Evolutionary conservation across 2,329 filamentous ascomycete genomes (phyloP).

Genomic region (Hortaea sp.): DNA sequence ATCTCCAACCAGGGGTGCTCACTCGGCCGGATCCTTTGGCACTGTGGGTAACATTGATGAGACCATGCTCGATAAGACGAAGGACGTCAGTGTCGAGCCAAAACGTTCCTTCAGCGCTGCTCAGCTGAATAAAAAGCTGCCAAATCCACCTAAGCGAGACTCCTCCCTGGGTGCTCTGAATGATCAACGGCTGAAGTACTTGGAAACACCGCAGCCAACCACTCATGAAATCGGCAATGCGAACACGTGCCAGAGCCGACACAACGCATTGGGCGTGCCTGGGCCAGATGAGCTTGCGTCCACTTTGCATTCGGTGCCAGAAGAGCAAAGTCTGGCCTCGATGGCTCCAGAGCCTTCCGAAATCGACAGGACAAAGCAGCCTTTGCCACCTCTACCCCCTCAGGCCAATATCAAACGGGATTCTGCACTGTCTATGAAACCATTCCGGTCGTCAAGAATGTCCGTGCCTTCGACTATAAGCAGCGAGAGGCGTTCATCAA

Average conservation of each 20-base stretch:
- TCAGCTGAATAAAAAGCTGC: constrained; percentile 2
- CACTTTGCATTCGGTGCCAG: background rate
- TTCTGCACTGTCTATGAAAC: constrained; percentile 17
- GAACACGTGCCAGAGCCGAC: background rate
- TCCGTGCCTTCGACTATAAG: background rate
- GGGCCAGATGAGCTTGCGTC: background rate
- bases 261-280: background rate
- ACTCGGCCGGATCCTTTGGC: background rate
- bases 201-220: background rate
- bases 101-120: constrained; percentile 5
- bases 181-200: background rate
- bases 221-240: constrained; percentile 3
- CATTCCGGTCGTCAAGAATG: background rate
- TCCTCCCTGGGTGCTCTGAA: constrained; percentile 14
- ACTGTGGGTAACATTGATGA: constrained; percentile 10
- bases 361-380: constrained; percentile 6
- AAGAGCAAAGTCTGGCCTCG: background rate
- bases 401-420: constrained; percentile 8
- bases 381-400: constrained; percentile 6
- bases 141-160: constrained; percentile 9
- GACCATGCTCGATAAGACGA: constrained; percentile 17
- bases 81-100: constrained; percentile 14
- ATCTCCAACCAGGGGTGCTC: background rate
- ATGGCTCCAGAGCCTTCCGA: background rate
- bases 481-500: constrained; percentile 1